Conservation (phyloP, 441 rosid species). For the Aleurites moluccanus region DNA sequence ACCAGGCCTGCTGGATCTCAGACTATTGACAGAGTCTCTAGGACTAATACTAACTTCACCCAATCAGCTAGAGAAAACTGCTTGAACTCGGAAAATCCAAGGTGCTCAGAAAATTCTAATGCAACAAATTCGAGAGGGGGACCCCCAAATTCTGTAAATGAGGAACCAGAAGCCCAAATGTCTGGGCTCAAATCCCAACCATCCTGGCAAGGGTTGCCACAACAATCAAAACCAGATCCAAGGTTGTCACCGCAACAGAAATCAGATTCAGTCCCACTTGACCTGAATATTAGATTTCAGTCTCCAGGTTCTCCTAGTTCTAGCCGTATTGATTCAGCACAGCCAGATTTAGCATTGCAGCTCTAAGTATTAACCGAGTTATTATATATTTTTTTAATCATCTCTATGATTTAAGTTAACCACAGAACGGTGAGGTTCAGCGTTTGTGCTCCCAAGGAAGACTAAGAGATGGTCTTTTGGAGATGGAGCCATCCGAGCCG, state of each 20-base stretch:
- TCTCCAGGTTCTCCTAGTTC: slow-evolving; percentile 44
- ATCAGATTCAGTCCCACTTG: slow-evolving; percentile 37
- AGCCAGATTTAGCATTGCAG: slow-evolving; percentile 64
- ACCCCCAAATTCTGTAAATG: slow-evolving; percentile 17
- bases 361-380: slow-evolving; percentile 35
- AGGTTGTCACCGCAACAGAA: slow-evolving; percentile 24
- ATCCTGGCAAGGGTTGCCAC: slow-evolving; percentile 23
- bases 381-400: slow-evolving; percentile 8
- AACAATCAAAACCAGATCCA: slow-evolving; percentile 25
- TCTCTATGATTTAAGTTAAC: slow-evolving; percentile 26
- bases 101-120: slow-evolving; percentile 17
- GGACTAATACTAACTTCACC: slow-evolving; percentile 24
- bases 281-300: slow-evolving; percentile 40
- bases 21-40: slow-evolving; percentile 23
- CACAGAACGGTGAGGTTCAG: slow-evolving; percentile 28
- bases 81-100: slow-evolving; percentile 19
- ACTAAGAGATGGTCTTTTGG: slow-evolving; percentile 20
- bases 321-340: slow-evolving; percentile 37
- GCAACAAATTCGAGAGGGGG: slow-evolving; percentile 7
- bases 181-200: slow-evolving; percentile 15
- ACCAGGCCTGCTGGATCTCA: slow-evolving; percentile 32
- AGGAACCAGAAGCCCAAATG: slow-evolving; percentile 2
- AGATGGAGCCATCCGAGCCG: slow-evolving; percentile 28
- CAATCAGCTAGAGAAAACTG: slow-evolving; percentile 16
- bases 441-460: slow-evolving; percentile 17